A percentile compares a stretch with the other conserved stretches of the same genome.
Conservation (phyloP, 495 filamentous ascomycete genomes). For the Annulohypoxylon stygium region DNA sequence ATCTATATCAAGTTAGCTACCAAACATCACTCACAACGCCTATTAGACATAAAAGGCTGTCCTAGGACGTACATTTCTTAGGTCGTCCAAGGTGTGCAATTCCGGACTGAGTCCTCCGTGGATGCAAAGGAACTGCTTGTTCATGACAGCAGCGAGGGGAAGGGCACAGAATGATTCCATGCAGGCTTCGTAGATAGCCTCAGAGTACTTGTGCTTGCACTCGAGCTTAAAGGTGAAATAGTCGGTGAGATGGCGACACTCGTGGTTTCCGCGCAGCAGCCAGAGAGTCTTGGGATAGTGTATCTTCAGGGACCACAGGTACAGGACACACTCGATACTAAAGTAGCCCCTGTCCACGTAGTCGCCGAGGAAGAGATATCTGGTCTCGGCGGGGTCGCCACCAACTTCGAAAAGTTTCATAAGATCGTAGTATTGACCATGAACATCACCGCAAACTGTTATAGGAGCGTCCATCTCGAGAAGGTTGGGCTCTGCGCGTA, state of each 20-base stretch:
- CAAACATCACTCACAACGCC: slow-evolving; percentile 19
- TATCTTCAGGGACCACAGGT: slow-evolving; percentile 98
- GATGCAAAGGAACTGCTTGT: slow-evolving; percentile 99
- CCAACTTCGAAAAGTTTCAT: slow-evolving; percentile 99
- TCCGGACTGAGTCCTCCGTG: slow-evolving; percentile 97
- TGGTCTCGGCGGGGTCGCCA: slow-evolving; percentile 93
- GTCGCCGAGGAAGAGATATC: slow-evolving; percentile 97
- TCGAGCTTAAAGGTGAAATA: slow-evolving; percentile 99
- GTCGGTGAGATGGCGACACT: slow-evolving; percentile 97
- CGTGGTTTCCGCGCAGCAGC: slow-evolving; percentile 97
- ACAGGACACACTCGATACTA: slow-evolving; percentile 98
- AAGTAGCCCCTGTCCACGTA: slow-evolving; percentile 99
- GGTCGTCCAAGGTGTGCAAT: slow-evolving; percentile 93
- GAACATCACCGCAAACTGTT: slow-evolving; percentile 98
- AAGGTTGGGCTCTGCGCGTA: slow-evolving; percentile 90
- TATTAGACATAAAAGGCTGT: background rate
- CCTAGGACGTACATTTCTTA: slow-evolving; percentile 76
- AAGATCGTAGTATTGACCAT: slow-evolving; percentile 98
- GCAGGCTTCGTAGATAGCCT: slow-evolving; percentile 95
- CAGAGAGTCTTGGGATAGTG: slow-evolving; percentile 98
- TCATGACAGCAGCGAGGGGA: slow-evolving; percentile 97
- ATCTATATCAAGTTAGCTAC: slow-evolving; percentile 68
- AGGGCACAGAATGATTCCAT: slow-evolving; percentile 97
- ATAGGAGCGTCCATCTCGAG: slow-evolving; percentile 99
- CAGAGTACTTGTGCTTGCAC: slow-evolving; percentile 99